Evolutionary conservation across 192 early-diverging fungal genomes (phyloP).

Genomic region (Backusella tarrabulga): DNA sequence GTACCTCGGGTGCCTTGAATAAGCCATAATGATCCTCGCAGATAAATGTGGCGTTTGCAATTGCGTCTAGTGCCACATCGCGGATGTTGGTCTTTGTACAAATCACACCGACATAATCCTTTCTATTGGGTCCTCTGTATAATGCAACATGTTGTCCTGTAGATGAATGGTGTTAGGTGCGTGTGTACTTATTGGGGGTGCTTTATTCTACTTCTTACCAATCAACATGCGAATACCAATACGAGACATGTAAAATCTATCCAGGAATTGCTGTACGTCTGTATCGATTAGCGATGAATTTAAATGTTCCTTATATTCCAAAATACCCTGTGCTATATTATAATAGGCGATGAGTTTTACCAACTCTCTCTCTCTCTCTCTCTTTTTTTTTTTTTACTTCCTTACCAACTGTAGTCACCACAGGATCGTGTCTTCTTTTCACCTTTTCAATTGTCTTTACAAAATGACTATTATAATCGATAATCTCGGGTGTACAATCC

Average conservation of each 20-base stretch:
- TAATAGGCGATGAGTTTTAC: background rate
- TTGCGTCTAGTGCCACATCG: conserved; percentile 84
- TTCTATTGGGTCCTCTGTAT: conserved; percentile 57
- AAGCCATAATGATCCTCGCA: conserved; percentile 90
- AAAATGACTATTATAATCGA: conserved; percentile 80
- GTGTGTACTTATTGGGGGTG: too few relatives aligned
- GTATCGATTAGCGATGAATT: conserved; percentile 55
- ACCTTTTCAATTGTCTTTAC: conserved; percentile 88
- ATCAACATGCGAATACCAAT: conserved; percentile 99
- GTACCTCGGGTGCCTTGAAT: conserved; percentile 79
- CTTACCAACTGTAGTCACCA: conserved; percentile 78
- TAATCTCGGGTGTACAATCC: conserved; percentile 66
- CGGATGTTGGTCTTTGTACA: conserved; percentile 84
- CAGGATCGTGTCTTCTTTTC: conserved; percentile 91
- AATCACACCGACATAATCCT: conserved; percentile 91
- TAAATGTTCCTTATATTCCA: conserved; percentile 80
- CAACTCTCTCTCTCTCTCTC: background rate
- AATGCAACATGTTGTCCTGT: conserved; percentile 75
- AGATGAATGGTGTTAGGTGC: background rate
- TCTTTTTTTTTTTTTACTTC: background rate
- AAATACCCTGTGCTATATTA: conserved; percentile 80
- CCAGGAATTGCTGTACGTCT: conserved; percentile 86
- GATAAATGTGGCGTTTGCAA: conserved; percentile 86
- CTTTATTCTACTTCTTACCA: conserved; percentile 42
- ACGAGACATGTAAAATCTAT: conserved; percentile 95